Evolutionary conservation across 2,329 filamentous ascomycete genomes (phyloP).

Genomic region (Talaromyces islandicus): DNA sequence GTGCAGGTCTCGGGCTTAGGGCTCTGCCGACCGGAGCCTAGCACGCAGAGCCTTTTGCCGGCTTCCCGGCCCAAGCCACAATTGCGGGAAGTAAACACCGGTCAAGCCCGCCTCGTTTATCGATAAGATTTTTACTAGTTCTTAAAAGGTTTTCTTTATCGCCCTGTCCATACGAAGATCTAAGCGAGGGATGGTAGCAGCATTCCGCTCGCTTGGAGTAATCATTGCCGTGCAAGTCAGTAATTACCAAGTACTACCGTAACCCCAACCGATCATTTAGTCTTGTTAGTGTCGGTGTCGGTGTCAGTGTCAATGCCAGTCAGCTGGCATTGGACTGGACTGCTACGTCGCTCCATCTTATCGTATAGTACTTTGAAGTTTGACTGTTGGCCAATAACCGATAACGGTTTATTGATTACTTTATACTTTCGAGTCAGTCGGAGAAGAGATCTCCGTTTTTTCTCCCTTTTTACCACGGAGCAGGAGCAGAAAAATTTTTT

Average conservation of each 20-base stretch:
- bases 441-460: neutral
- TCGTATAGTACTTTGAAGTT: neutral
- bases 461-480: too few relatives aligned
- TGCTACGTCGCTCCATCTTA: neutral
- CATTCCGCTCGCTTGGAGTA: neutral
- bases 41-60: neutral
- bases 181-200: neutral
- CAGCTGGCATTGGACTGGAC: neutral
- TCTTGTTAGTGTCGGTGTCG: too few relatives aligned
- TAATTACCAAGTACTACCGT: neutral
- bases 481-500: neutral
- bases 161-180: neutral
- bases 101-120: neutral
- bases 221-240: neutral
- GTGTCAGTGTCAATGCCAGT: too few relatives aligned
- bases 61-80: neutral
- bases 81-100: neutral
- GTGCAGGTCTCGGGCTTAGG: neutral
- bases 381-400: neutral
- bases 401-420: neutral
- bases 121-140: neutral
- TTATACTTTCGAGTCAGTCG: neutral
- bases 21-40: neutral
- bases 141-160: too few relatives aligned
- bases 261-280: neutral